Percentiles rank a stretch among this genome's conserved stretches.
Conservation (phyloP, 805 yeast species). For the Suhomyces prunicola region DNA sequence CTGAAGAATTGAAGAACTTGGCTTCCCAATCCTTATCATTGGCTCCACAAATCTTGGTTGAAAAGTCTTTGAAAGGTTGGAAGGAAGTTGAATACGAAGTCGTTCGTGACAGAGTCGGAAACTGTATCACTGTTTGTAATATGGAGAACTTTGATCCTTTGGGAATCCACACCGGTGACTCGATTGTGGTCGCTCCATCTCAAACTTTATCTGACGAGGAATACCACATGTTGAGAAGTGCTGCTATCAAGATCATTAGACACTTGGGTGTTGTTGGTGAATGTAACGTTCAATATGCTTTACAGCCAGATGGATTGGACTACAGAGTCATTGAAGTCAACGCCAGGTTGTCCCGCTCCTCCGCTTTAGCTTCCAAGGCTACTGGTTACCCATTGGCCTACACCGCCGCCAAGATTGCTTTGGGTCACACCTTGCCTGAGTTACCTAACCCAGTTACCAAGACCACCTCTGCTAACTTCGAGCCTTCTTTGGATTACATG, state of each 20-base stretch:
- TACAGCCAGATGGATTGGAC: slow-evolving; percentile 93
- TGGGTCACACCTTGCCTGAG: slow-evolving; percentile 92
- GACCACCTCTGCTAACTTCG: slow-evolving; percentile 94
- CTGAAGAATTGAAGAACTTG: slow-evolving; percentile 77
- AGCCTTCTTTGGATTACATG: slow-evolving; percentile 94
- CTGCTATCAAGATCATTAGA: slow-evolving; percentile 96
- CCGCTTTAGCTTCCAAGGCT: slow-evolving; percentile 97
- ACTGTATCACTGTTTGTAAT: slow-evolving; percentile 98
- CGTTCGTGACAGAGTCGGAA: slow-evolving; percentile 92
- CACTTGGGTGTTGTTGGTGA: slow-evolving; percentile 99
- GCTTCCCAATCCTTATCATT: slow-evolving; percentile 85
- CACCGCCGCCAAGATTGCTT: slow-evolving; percentile 96
- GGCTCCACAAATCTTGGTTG: slow-evolving; percentile 94
- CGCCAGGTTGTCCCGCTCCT: slow-evolving; percentile 94
- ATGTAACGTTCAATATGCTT: slow-evolving; percentile 96
- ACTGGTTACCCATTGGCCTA: slow-evolving; percentile 98
- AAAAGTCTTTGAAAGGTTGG: slow-evolving; percentile 98
- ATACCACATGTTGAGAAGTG: slow-evolving; percentile 95
- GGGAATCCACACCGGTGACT: slow-evolving; percentile 98
- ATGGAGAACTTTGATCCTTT: slow-evolving; percentile 99
- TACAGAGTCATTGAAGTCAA: slow-evolving; percentile 96
- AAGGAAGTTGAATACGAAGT: slow-evolving; percentile 98
- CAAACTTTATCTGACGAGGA: slow-evolving; percentile 97
- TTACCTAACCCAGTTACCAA: slow-evolving; percentile 95
- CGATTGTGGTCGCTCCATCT: slow-evolving; percentile 98